Percentiles rank a stretch among this genome's conserved stretches.
phyloP scores from a whole-genome alignment of 768 basidiomycete species.

The Hericium erinaceus region DNA sequence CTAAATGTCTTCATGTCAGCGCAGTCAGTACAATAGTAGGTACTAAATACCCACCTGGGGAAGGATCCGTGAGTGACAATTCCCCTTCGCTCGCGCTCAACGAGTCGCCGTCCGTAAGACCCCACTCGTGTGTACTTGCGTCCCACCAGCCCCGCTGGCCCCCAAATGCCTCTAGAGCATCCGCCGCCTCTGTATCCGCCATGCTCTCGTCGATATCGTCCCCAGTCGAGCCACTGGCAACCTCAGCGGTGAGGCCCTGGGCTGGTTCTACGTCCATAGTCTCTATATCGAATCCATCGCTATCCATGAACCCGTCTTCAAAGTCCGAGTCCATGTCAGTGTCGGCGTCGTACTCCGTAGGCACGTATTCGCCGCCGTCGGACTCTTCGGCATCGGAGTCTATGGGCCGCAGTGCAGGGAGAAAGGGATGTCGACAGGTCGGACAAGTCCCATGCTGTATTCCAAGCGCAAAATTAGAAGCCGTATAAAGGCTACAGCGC shows the following conservation, averaged over 20 bases:
- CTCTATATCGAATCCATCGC: slow-evolving; percentile 15
- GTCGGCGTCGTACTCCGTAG: slow-evolving; percentile 40
- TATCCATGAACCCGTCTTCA: slow-evolving; percentile 17
- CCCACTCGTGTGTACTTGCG: slow-evolving; percentile 7
- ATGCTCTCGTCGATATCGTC: slow-evolving; percentile 18
- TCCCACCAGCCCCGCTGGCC: slow-evolving; percentile 3
- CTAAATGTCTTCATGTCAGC: not conserved
- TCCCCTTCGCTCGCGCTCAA: slow-evolving; percentile 15
- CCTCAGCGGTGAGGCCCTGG: not conserved
- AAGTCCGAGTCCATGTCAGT: slow-evolving; percentile 20
- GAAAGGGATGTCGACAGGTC: slow-evolving; percentile 51
- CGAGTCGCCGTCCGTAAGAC: slow-evolving; percentile 13
- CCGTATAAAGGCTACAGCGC: not conserved
- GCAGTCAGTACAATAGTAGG: not conserved
- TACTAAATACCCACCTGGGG: slow-evolving; percentile 1
- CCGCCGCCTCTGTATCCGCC: not conserved
- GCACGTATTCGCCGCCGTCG: slow-evolving; percentile 60
- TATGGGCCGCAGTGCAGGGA: slow-evolving; percentile 39
- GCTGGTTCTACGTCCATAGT: slow-evolving; percentile 15
- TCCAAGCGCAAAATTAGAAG: not conserved
- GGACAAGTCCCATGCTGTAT: slow-evolving; percentile 63
- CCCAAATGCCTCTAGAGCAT: too few relatives aligned
- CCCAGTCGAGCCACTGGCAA: slow-evolving; percentile 36
- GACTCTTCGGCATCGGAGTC: slow-evolving; percentile 57
- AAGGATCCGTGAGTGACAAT: slow-evolving; percentile 5